These are phyloP conservation scores for Rubia occidens DNA, from an alignment of 305 asterid genomes.

Conservation along the genomic window DNA sequence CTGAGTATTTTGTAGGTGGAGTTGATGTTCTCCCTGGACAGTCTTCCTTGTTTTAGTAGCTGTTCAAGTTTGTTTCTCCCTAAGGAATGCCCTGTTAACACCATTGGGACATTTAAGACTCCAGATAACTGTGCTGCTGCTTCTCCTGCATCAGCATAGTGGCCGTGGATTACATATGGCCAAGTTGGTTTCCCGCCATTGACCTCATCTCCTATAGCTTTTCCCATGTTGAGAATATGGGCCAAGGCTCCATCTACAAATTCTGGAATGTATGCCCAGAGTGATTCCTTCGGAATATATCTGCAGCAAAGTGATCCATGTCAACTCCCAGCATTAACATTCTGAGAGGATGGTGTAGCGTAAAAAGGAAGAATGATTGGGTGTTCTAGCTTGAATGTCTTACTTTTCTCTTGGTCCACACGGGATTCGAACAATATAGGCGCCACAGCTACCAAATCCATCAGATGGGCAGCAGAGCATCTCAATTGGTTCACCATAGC, in stretches of 20 bases:
- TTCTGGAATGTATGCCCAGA: conserved; percentile 56
- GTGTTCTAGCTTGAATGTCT: conserved; percentile 1
- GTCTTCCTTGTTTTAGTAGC: conserved; percentile 51
- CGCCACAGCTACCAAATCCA: conserved; percentile 46
- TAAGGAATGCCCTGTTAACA: conserved; percentile 52
- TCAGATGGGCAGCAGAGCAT: conserved; percentile 53
- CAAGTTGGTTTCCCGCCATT: conserved; percentile 42
- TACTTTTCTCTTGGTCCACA: conserved; percentile 49
- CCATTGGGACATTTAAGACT: conserved; percentile 50
- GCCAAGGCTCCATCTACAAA: conserved; percentile 51
- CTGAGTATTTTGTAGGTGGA: conserved; percentile 48
- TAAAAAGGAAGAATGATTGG: too few relatives aligned
- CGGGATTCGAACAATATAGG: conserved; percentile 58
- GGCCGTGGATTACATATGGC: conserved; percentile 66
- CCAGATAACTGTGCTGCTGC: conserved; percentile 50
- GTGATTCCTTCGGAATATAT: conserved; percentile 46
- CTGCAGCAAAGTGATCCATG: conserved; percentile 20
- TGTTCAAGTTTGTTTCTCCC: conserved; percentile 65
- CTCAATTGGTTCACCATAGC: conserved; percentile 55
- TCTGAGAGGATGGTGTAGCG: neutral
- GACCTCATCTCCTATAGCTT: conserved; percentile 48
- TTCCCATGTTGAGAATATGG: conserved; percentile 50
- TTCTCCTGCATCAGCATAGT: conserved; percentile 63
- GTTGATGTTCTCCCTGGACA: conserved; percentile 50
- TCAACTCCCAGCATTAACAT: neutral